These are phyloP conservation scores for Pseudogymnoascus sp. DNA, from an alignment of 2,329 filamentous ascomycete species.

Conservation along the genomic window DNA sequence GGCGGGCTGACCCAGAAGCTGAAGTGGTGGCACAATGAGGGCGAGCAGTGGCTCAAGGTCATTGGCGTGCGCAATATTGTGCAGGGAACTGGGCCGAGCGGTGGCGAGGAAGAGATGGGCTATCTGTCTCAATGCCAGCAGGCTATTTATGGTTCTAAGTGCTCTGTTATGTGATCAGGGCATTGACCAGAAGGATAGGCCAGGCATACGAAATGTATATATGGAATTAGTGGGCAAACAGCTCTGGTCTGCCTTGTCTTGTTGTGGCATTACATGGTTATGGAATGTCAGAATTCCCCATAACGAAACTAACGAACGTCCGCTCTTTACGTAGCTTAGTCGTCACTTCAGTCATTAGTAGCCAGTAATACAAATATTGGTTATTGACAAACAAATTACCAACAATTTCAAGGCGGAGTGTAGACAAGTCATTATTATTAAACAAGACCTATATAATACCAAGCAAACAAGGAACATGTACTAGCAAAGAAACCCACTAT, in stretches of 20 bases:
- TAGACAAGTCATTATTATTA: background rate
- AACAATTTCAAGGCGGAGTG: background rate
- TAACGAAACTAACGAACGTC: background rate
- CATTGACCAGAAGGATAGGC: background rate
- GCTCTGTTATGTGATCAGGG: constrained; percentile 39
- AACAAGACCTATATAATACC: background rate
- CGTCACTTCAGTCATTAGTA: background rate
- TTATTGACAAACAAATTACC: background rate
- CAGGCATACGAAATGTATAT: background rate
- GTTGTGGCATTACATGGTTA: background rate
- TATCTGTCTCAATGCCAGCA: constrained; percentile 65
- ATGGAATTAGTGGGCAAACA: background rate
- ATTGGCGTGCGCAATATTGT: constrained; percentile 59
- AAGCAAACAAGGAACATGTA: background rate
- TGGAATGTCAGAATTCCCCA: background rate
- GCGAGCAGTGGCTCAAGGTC: constrained; percentile 71
- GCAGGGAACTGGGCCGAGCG: constrained; percentile 33
- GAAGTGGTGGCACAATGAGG: constrained; percentile 87
- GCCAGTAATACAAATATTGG: background rate
- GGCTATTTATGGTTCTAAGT: constrained; percentile 30
- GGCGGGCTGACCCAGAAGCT: constrained; percentile 66
- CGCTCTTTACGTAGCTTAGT: background rate
- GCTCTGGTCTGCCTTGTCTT: background rate
- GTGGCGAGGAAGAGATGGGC: constrained; percentile 62
- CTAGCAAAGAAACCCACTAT: background rate